Conservation (phyloP, 2,329 filamentous ascomycete species). For the Aureobasidium sp. region DNA sequence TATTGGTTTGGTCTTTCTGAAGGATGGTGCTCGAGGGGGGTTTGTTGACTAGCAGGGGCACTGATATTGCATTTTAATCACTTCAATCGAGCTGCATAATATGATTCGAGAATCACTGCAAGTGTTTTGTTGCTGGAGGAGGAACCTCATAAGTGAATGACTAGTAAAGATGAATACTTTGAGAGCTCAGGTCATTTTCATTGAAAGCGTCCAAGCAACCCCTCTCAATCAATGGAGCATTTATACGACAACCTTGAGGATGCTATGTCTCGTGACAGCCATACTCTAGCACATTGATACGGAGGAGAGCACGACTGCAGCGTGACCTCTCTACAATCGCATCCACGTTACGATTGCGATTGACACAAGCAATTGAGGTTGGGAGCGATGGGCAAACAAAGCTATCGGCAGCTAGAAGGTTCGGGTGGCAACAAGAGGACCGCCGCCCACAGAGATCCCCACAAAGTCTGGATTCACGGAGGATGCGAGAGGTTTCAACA, state of each 20-base stretch:
- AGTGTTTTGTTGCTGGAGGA: neutral
- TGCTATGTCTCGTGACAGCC: neutral
- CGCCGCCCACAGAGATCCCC: neutral
- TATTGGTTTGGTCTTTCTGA: neutral
- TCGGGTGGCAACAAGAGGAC: neutral
- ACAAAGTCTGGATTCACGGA: conserved; percentile 5
- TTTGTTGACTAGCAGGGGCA: neutral
- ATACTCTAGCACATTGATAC: neutral
- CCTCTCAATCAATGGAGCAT: neutral
- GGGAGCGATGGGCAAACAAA: neutral
- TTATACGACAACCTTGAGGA: neutral
- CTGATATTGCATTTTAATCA: conserved; percentile 1
- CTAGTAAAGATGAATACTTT: neutral
- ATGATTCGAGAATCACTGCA: neutral
- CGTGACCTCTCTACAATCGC: no score
- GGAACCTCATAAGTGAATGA: neutral
- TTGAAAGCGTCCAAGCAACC: neutral
- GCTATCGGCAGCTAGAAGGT: neutral
- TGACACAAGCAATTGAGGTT: neutral
- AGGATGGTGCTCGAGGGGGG: neutral
- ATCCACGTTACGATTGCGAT: neutral
- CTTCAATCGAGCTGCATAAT: neutral
- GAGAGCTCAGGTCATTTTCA: neutral
- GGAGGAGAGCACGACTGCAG: neutral
- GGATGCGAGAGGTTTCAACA: neutral